A percentile compares a stretch with the other conserved stretches of the same genome.
Conservation (phyloP, 495 filamentous ascomycete genomes). For the Saxophila tyrrhenica region DNA sequence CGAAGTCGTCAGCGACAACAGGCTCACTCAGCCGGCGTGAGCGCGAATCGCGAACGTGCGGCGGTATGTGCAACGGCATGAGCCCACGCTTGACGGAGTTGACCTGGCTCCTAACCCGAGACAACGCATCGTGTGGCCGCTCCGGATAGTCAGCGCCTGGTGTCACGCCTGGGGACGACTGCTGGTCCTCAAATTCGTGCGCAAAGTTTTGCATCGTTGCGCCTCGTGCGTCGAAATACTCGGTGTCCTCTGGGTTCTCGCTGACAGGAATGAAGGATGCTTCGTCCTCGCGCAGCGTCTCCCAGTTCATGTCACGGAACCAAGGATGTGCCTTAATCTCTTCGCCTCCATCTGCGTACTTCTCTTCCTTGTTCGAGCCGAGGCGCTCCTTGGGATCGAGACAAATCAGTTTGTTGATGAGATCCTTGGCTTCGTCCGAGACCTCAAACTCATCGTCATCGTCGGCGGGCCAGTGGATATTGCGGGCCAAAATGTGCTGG, state of each 20-base stretch:
- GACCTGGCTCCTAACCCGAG: slow-evolving; percentile 75
- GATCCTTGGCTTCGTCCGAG: slow-evolving; percentile 76
- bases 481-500: slow-evolving; percentile 83
- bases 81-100: slow-evolving; percentile 73
- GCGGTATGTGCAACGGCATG: slow-evolving; percentile 92
- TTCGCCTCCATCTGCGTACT: slow-evolving; percentile 67
- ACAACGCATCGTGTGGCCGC: slow-evolving; percentile 87
- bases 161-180: slow-evolving; percentile 51
- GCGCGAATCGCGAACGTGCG: slow-evolving; percentile 84
- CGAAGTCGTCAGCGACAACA: slow-evolving; percentile 80
- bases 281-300: slow-evolving; percentile 78
- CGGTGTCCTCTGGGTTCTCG: slow-evolving; percentile 92
- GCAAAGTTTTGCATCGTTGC: slow-evolving; percentile 81
- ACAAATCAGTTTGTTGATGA: slow-evolving; percentile 84
- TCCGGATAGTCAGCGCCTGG: slow-evolving; percentile 63
- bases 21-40: slow-evolving; percentile 85
- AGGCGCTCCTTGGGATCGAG: slow-evolving; percentile 68
- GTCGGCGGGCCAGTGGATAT: slow-evolving; percentile 78
- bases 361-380: slow-evolving; percentile 72
- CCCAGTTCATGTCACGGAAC: slow-evolving; percentile 84
- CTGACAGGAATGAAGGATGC: slow-evolving; percentile 88
- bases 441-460: slow-evolving; percentile 39
- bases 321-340: slow-evolving; percentile 83
- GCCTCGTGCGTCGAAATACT: slow-evolving; percentile 91
- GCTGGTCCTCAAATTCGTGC: slow-evolving; percentile 87